Conservation (phyloP, 805 yeast species). For the Metschnikowia amazonensis region DNA sequence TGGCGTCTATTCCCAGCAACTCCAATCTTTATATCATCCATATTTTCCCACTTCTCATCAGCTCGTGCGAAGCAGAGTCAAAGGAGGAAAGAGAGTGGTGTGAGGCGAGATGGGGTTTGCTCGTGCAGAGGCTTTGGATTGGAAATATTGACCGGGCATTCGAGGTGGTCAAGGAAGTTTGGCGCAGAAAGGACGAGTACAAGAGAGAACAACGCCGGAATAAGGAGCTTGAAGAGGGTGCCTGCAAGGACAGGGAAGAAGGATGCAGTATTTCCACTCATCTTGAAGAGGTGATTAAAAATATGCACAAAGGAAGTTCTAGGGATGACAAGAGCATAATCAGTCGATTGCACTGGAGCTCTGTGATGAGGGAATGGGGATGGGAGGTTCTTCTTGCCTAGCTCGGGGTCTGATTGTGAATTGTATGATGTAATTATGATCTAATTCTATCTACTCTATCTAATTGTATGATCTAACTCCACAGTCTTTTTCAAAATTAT, state of each 20-base stretch:
- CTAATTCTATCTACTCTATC: no score
- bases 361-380: conserved; percentile 71
- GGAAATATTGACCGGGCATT: conserved; percentile 64
- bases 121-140: conserved; percentile 54
- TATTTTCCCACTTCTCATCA: conserved; percentile 60
- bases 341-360: conserved; percentile 61
- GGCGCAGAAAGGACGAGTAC: conserved; percentile 57
- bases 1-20: conserved; percentile 60
- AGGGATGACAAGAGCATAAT: conserved; percentile 38
- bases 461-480: no score
- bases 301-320: conserved; percentile 29
- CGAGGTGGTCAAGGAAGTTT: conserved; percentile 68
- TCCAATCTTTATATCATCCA: conserved; percentile 57
- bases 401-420: no score
- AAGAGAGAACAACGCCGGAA: conserved; percentile 23
- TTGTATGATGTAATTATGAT: no score
- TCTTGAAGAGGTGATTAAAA: conserved; percentile 41
- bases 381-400: conserved; percentile 58
- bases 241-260: conserved; percentile 10
- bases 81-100: conserved; percentile 64
- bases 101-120: conserved; percentile 50
- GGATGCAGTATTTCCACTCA: conserved; percentile 23
- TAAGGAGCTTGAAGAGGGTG: conserved; percentile 4
- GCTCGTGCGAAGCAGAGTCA: conserved; percentile 61
- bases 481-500: no score